Percentiles rank a stretch among this genome's conserved stretches.
Evolutionary conservation across 257 asterid species (phyloP).

Genomic region (Penstemon newberryi): DNA sequence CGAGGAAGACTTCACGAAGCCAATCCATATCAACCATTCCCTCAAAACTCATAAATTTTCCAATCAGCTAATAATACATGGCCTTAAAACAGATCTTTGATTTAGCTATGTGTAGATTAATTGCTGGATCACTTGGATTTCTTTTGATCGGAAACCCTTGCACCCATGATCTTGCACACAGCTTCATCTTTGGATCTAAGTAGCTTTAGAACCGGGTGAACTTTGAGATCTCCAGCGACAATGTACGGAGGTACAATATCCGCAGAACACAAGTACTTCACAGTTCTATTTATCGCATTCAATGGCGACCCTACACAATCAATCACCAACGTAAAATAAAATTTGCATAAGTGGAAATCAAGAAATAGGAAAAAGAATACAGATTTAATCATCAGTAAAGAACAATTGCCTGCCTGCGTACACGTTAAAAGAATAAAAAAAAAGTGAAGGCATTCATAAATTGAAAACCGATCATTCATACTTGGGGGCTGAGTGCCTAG

Average conservation of each 20-base stretch:
- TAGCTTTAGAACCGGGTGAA: conserved; percentile 85
- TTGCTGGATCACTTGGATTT: conserved; percentile 38
- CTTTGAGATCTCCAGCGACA: conserved; percentile 69
- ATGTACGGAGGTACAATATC: conserved; percentile 85
- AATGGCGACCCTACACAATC: conserved; percentile 62
- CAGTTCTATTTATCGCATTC: conserved; percentile 80
- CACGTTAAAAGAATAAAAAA: neutral
- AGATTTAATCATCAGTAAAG: no score
- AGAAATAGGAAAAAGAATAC: neutral
- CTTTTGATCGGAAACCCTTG: conserved; percentile 52
- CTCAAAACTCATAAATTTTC: no score
- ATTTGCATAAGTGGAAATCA: neutral
- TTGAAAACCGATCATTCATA: neutral
- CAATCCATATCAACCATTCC: no score
- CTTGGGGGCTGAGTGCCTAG: neutral
- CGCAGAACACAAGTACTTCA: conserved; percentile 77
- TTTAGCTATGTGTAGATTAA: no score
- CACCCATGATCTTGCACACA: conserved; percentile 49
- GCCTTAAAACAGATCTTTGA: no score
- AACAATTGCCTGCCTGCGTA: no score
- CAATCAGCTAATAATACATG: no score
- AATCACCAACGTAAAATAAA: neutral
- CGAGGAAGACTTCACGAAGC: no score
- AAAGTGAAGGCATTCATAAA: neutral
- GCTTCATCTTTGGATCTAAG: conserved; percentile 41